Evolutionary conservation across 805 yeast species (phyloP), one percentile per base, ranked within the genome.

Genomic region (Saccharomycopsis sp.): DNA sequence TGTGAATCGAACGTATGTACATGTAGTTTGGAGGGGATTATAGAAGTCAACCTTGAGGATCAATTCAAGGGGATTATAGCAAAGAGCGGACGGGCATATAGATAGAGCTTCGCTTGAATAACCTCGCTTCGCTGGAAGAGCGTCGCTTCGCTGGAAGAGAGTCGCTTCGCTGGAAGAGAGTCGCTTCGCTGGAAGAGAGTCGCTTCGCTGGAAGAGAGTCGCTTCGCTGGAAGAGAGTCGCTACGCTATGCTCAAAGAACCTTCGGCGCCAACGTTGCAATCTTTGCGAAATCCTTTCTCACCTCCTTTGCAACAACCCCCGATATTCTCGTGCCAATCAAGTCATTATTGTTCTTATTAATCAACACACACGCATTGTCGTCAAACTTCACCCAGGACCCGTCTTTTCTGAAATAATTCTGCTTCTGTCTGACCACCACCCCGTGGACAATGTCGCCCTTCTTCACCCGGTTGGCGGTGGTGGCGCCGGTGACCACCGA

Each of bases 301-400:
- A 92, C 69, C 60, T 89, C 96, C 60, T 83, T 82, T 18, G 96
- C 95, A 18, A 89, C 96, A 36, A 83, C 92, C 30, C 88, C 77
- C 23, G 82, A 70, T 26, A 92, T 84, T 72, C 97, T 82, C 19
- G 96, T 82, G 13, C 97, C 98, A 38, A 92, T 69, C 7, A 96
- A 96, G 56, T 92, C 98, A 21, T 84, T 81, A 42, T 67, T 71
- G 55, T 79, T 82, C 63, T 89, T 89, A 65, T 92, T 88, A 48
- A 89, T 75, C 55, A 92, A 70, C 25, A 92, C 97, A 65, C 97
- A 88, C 1, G 98, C 98, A 60, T 89, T 92, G 62, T 92, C 98
- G 58, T 88, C 96, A 58, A 92, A 92, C 52, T 82, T 68, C 21
- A 92, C 71, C 17, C 76, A 76, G 2, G 94, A 71, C 3, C 98